phyloP scores from a whole-genome alignment of 305 asterid species.

The Rubia peregrina region DNA sequence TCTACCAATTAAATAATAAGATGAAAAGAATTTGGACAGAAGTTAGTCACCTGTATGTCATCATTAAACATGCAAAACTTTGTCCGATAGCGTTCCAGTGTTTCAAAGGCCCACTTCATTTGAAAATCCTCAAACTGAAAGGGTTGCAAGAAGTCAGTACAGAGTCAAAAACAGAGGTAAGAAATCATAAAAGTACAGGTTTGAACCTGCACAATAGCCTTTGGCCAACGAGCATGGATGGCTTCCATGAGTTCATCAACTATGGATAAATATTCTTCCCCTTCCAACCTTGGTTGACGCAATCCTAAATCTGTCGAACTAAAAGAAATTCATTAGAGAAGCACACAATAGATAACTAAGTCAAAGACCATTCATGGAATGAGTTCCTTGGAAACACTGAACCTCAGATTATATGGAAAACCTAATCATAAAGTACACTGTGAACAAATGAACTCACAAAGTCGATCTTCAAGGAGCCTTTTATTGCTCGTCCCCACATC shows the following conservation, averaged over 20 bases:
- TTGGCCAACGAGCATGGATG: slow-evolving; percentile 99
- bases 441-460: slow-evolving; percentile 64
- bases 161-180: slow-evolving; percentile 3
- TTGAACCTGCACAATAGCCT: slow-evolving; percentile 97
- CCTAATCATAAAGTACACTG: slow-evolving; percentile 3
- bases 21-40: slow-evolving; percentile 13
- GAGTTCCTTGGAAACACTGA: neutral
- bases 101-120: slow-evolving; percentile 99
- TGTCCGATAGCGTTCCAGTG: slow-evolving; percentile 81
- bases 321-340: slow-evolving; percentile 16
- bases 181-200: slow-evolving; percentile 17
- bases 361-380: neutral
- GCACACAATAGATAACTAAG: neutral
- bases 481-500: slow-evolving; percentile 97
- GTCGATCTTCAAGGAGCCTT: slow-evolving; percentile 83
- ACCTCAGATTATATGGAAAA: neutral
- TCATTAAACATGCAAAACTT: slow-evolving; percentile 99
- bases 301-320: slow-evolving; percentile 87
- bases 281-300: slow-evolving; percentile 90
- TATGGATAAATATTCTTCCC: slow-evolving; percentile 84
- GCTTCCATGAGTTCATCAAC: slow-evolving; percentile 99
- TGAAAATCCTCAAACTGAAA: slow-evolving; percentile 98
- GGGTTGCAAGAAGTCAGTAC: slow-evolving; percentile 22
- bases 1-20: neutral
- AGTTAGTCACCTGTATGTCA: slow-evolving; percentile 82